Evolutionary conservation across 2,329 filamentous ascomycete species (phyloP).

Genomic region (Fonsecaea multimorphosa): DNA sequence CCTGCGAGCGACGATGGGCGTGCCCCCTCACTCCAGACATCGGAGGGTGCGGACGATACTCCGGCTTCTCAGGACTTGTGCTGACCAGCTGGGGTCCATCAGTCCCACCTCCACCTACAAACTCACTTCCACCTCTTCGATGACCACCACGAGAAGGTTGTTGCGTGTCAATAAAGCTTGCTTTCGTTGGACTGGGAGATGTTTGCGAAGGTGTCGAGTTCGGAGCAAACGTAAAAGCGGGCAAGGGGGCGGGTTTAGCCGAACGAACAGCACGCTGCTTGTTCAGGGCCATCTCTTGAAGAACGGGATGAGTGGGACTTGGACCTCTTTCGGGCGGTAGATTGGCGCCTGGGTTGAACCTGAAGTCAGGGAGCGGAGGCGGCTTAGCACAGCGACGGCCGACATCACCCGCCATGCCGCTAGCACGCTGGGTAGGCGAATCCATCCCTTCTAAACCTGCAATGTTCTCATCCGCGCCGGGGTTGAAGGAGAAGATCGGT

Average conservation of each 20-base stretch:
- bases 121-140: conserved; percentile 81
- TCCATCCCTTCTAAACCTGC: conserved; percentile 18
- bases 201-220: conserved; percentile 24
- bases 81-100: conserved; percentile 50
- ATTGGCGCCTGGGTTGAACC: conserved; percentile 40
- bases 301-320: conserved; percentile 40
- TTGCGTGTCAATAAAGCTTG: conserved; percentile 27
- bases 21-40: conserved; percentile 67
- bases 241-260: conserved; percentile 37
- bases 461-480: conserved; percentile 28
- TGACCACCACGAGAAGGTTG: conserved; percentile 56
- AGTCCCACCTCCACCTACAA: conserved; percentile 67
- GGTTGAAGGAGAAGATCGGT: conserved; percentile 38
- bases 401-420: conserved; percentile 20
- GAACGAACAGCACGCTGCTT: conserved; percentile 38
- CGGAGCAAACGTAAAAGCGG: conserved; percentile 39
- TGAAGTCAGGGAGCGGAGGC: conserved; percentile 38
- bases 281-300: conserved; percentile 41
- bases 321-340: conserved; percentile 31
- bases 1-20: conserved; percentile 78
- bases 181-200: conserved; percentile 40
- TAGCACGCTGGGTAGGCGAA: background rate
- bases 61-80: conserved; percentile 47
- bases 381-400: conserved; percentile 25
- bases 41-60: conserved; percentile 44